A percentile compares a stretch with the other conserved stretches of the same genome.
phyloP scores from a whole-genome alignment of 75 land plant species.

The Picea glauca region DNA sequence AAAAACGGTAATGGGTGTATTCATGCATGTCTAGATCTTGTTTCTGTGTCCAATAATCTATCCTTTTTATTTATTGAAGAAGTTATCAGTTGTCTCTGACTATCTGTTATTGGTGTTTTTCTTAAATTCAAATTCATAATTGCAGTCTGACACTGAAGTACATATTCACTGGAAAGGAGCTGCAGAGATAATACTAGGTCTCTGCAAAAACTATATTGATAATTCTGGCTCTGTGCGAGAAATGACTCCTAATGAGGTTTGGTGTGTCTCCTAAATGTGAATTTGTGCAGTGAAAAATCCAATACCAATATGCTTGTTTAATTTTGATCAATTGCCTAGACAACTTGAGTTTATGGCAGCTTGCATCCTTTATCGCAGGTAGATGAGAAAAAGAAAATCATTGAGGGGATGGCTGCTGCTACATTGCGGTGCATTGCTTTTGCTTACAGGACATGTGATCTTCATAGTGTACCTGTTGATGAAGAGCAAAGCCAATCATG shows the following conservation, averaged over 20 bases:
- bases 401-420: conserved; percentile 79
- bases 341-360: not conserved
- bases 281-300: not conserved
- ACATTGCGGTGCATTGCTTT: conserved; percentile 88
- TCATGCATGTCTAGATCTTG: conserved; percentile 36
- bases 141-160: conserved; percentile 13
- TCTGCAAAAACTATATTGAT: conserved; percentile 47
- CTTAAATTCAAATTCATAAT: no score
- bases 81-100: no score
- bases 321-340: not conserved
- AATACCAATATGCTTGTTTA: not conserved
- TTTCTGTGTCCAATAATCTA: no score
- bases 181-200: conserved; percentile 45
- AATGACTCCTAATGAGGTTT: conserved; percentile 43
- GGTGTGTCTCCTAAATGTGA: not conserved
- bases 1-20: conserved; percentile 25
- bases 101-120: no score
- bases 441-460: conserved; percentile 52
- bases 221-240: conserved; percentile 40
- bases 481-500: conserved; percentile 48
- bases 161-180: conserved; percentile 75
- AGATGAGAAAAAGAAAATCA: conserved; percentile 33
- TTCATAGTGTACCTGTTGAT: conserved; percentile 38
- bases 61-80: no score
- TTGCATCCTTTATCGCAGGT: conserved; percentile 21